Conservation (phyloP, 2,329 filamentous ascomycete species). For the Davidsoniella australis region DNA sequence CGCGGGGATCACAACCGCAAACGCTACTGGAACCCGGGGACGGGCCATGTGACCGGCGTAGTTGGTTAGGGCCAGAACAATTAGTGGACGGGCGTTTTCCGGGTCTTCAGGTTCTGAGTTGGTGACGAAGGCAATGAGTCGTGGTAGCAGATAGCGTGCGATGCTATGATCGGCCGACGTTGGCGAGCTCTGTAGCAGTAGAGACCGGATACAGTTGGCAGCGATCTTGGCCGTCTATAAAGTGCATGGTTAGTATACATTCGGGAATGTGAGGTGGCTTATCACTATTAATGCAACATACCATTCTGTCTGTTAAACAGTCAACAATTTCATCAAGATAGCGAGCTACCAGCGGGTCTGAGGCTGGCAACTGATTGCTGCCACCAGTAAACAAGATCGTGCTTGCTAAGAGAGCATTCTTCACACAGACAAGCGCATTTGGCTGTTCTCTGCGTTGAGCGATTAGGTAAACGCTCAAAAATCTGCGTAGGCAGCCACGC, state of each 20-base stretch:
- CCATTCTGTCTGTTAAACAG: constrained; percentile 63
- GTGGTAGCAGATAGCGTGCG: constrained; percentile 55
- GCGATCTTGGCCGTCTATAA: constrained; percentile 67
- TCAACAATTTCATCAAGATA: constrained; percentile 72
- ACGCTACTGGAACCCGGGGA: constrained; percentile 38
- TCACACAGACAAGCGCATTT: constrained; percentile 71
- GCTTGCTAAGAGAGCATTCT: constrained; percentile 75
- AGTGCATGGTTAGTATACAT: constrained; percentile 14
- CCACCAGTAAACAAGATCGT: constrained; percentile 80
- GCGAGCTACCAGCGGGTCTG: constrained; percentile 55
- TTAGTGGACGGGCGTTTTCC: constrained; percentile 51
- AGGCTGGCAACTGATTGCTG: constrained; percentile 52
- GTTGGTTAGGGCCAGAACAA: constrained; percentile 60
- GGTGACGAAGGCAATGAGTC: constrained; percentile 58
- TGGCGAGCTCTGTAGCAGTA: constrained; percentile 50
- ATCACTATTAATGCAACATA: constrained; percentile 30
- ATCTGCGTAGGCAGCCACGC: constrained; percentile 64
- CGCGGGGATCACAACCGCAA: constrained; percentile 61
- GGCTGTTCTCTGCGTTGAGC: constrained; percentile 60
- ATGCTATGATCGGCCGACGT: constrained; percentile 55
- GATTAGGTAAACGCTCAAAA: constrained; percentile 62
- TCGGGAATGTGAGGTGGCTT: not conserved
- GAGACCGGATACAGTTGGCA: constrained; percentile 71
- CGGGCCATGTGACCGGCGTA: constrained; percentile 38
- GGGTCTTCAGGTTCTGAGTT: constrained; percentile 59